Conservation (phyloP, 2,329 filamentous ascomycete genomes). For the Nemania bipapillata region DNA sequence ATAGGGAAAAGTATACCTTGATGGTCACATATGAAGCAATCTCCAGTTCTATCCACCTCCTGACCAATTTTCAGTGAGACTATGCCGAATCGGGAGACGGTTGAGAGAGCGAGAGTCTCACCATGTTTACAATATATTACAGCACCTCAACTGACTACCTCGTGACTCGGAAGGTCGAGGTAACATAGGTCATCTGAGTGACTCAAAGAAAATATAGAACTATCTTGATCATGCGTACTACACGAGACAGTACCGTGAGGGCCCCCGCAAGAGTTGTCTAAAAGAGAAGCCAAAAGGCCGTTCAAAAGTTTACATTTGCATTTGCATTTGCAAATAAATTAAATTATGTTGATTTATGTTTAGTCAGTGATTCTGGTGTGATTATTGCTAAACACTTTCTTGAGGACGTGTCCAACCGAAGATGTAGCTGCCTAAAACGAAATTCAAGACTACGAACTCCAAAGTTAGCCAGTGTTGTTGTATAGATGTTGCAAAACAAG, state of each 20-base stretch:
- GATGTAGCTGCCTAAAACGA: no score
- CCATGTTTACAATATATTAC: background rate
- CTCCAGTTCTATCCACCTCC: background rate
- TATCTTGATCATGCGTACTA: background rate
- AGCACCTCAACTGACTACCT: background rate
- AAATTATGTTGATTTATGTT: no score
- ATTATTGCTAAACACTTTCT: no score
- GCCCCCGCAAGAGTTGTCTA: background rate
- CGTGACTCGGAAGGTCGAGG: background rate
- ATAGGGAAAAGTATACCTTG: conserved; percentile 12
- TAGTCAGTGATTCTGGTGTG: no score
- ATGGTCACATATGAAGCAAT: background rate
- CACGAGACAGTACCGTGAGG: background rate
- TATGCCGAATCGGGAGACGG: no score
- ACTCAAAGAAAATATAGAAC: background rate
- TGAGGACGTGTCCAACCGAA: no score
- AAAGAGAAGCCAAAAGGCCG: background rate
- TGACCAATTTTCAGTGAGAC: background rate
- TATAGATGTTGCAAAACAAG: no score
- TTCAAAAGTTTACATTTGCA: no score
- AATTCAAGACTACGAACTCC: no score
- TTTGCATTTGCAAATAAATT: no score
- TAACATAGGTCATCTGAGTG: background rate
- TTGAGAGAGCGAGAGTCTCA: background rate
- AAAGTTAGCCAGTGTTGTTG: no score